These are phyloP conservation scores for Aspergillus viridinutans DNA, from an alignment of 2,329 filamentous ascomycete species.

Conservation along the genomic window DNA sequence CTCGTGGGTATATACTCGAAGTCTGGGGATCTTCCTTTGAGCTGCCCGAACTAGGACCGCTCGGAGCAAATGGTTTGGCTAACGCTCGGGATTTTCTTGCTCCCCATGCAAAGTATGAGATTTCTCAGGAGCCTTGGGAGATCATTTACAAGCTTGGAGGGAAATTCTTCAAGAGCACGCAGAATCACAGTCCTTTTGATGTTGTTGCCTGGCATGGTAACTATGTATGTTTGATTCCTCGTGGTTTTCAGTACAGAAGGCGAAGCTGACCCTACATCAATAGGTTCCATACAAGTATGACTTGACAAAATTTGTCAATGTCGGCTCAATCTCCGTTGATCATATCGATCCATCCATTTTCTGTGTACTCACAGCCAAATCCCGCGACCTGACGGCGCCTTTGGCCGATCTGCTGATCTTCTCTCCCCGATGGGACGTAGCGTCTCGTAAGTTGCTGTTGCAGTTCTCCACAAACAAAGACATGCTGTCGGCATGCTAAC, in stretches of 20 bases:
- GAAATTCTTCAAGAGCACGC: slow-evolving; percentile 56
- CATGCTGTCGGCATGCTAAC: neutral
- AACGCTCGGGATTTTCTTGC: slow-evolving; percentile 62
- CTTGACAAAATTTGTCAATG: slow-evolving; percentile 38
- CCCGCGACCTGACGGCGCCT: slow-evolving; percentile 30
- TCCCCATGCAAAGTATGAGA: slow-evolving; percentile 56
- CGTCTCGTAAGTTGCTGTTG: slow-evolving; percentile 25
- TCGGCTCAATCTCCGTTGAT: slow-evolving; percentile 38
- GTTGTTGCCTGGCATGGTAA: slow-evolving; percentile 71
- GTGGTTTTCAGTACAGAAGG: neutral
- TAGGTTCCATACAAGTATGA: slow-evolving; percentile 41
- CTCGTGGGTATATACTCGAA: slow-evolving; percentile 64
- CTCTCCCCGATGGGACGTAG: slow-evolving; percentile 38
- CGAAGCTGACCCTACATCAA: neutral
- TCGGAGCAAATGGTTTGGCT: slow-evolving; percentile 63
- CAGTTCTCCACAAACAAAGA: neutral
- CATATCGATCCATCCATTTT: slow-evolving; percentile 41
- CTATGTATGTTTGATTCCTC: slow-evolving; percentile 37
- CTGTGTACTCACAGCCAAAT: slow-evolving; percentile 39
- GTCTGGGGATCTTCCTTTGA: slow-evolving; percentile 62
- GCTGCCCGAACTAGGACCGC: slow-evolving; percentile 62
- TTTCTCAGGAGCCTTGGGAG: slow-evolving; percentile 54
- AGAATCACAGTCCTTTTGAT: slow-evolving; percentile 65
- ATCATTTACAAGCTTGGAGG: slow-evolving; percentile 61
- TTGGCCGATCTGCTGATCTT: slow-evolving; percentile 39